phyloP scores from a whole-genome alignment of 1,284 basidiomycete species.

The Ganoderma boninense region DNA sequence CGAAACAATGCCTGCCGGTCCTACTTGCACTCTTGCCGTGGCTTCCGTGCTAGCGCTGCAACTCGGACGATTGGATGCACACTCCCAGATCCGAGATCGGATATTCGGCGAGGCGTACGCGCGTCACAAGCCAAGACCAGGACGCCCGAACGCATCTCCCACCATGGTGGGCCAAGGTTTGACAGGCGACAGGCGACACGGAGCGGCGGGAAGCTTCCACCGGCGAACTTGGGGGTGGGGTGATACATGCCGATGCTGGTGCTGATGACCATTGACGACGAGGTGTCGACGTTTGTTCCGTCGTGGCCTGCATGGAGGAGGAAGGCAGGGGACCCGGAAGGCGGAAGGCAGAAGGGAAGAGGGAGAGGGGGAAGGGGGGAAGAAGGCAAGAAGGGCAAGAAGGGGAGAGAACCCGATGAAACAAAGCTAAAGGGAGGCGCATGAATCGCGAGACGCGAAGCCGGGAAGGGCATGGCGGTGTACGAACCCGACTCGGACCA shows the following conservation, averaged over 20 bases:
- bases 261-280: neutral
- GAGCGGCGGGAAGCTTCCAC: neutral
- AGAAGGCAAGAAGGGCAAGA: no score
- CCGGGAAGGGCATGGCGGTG: slow-evolving; percentile 3
- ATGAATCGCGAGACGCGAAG: slow-evolving; percentile 2
- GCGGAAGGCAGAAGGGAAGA: no score
- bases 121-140: neutral
- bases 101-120: no score
- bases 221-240: no score
- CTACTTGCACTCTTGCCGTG: no score
- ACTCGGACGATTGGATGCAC: no score
- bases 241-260: neutral
- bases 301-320: neutral
- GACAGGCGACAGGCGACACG: neutral
- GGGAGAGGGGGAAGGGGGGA: neutral
- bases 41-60: no score
- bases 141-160: neutral
- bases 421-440: neutral
- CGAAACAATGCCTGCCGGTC: no score
- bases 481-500: neutral
- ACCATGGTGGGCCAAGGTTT: neutral
- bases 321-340: no score
- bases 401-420: neutral
- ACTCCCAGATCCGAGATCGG: no score
- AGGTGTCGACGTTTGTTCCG: neutral